Conservation (phyloP, 345 rosid species). For the Arabidopsis arenosa region DNA sequence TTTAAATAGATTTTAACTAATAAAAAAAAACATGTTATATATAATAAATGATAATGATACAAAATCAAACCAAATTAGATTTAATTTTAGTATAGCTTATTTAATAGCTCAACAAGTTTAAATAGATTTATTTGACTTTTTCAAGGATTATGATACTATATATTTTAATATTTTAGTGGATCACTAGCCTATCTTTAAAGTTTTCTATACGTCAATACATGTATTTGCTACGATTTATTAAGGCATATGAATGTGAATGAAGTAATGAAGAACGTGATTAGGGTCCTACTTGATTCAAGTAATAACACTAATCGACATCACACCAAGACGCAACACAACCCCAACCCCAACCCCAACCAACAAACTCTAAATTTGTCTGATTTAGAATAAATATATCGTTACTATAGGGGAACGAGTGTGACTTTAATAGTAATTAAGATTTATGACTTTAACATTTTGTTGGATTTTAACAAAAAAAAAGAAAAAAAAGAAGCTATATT, state of each 20-base stretch:
- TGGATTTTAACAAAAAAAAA: too few relatives aligned
- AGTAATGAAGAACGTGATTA: constrained; percentile 41
- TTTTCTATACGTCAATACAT: background rate
- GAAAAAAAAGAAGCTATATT: too few relatives aligned
- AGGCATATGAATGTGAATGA: constrained; percentile 30
- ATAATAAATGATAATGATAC: too few relatives aligned
- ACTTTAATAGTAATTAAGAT: background rate
- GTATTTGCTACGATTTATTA: background rate
- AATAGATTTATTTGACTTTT: background rate
- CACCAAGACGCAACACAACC: constrained; percentile 30
- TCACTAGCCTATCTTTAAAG: background rate
- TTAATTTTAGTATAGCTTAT: background rate
- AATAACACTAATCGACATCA: constrained; percentile 36
- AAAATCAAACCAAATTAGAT: too few relatives aligned
- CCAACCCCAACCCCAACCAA: constrained; percentile 19
- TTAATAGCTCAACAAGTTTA: background rate
- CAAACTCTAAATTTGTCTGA: constrained; percentile 28
- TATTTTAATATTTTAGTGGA: background rate
- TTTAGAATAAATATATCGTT: constrained; percentile 11
- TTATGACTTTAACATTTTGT: too few relatives aligned
- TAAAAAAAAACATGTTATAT: too few relatives aligned
- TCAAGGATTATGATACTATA: background rate
- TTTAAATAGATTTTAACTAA: too few relatives aligned
- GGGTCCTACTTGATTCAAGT: constrained; percentile 41
- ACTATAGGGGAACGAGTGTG: background rate